Evolutionary conservation across 108 stramenopile species (phyloP).

Genomic region (Asterionellopsis glacialis): DNA sequence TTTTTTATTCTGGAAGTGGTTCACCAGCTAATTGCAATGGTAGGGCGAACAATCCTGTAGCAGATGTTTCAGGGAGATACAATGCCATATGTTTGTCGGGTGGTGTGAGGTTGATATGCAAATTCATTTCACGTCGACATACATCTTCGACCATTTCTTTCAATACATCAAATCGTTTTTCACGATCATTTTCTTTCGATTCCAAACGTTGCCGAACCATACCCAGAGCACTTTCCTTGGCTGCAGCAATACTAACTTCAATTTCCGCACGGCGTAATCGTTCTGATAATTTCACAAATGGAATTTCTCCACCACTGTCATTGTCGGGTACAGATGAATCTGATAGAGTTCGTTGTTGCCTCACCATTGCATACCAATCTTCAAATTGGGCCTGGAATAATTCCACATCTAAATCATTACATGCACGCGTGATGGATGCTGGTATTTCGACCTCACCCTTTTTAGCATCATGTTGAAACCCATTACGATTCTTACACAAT

Average conservation of each 20-base stretch:
- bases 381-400: conserved; percentile 53
- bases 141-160: conserved; percentile 78
- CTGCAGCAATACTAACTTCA: conserved; percentile 61
- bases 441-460: conserved; percentile 17
- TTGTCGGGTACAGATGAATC: neutral
- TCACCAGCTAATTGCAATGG: conserved; percentile 35
- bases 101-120: conserved; percentile 10
- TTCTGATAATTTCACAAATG: conserved; percentile 46
- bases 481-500: conserved; percentile 20
- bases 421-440: conserved; percentile 25
- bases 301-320: conserved; percentile 2
- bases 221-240: conserved; percentile 45
- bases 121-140: conserved; percentile 76
- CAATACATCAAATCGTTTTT: conserved; percentile 58
- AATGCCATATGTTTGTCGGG: conserved; percentile 7
- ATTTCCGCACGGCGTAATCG: conserved; percentile 72
- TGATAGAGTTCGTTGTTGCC: conserved; percentile 45
- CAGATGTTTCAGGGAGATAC: conserved; percentile 23
- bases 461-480: conserved; percentile 2
- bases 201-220: conserved; percentile 55
- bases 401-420: conserved; percentile 59
- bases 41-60: conserved; percentile 29
- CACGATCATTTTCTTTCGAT: conserved; percentile 43
- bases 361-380: conserved; percentile 78
- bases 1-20: conserved; percentile 23